phyloP scores from a whole-genome alignment of 139 green algal genomes.

The Chlamydomonas schloesseri region DNA sequence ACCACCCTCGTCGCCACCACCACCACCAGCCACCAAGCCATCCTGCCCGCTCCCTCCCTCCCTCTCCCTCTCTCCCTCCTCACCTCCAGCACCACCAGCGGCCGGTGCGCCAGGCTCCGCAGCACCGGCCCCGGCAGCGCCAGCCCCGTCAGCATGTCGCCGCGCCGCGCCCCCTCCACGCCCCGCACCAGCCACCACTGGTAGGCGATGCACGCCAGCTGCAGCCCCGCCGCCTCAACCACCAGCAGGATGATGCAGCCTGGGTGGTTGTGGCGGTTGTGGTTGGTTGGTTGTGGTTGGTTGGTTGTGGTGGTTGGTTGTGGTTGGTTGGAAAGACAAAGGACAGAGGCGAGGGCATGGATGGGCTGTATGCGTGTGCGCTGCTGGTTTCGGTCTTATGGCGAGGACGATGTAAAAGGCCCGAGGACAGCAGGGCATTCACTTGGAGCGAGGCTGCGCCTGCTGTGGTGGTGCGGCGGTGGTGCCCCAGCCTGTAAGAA shows the following conservation, averaged over 20 bases:
- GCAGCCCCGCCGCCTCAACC: constrained; percentile 20
- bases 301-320: too few relatives aligned
- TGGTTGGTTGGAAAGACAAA: too few relatives aligned
- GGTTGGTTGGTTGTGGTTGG: too few relatives aligned
- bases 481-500: too few relatives aligned
- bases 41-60: not conserved
- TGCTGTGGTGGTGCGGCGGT: too few relatives aligned
- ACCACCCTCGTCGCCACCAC: not conserved
- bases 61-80: not conserved
- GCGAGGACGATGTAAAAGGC: too few relatives aligned
- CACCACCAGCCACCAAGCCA: not conserved
- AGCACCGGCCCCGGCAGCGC: constrained; percentile 42
- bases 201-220: constrained; percentile 17
- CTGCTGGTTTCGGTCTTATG: too few relatives aligned
- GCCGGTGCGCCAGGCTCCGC: constrained; percentile 17
- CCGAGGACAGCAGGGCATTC: too few relatives aligned
- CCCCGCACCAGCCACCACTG: not conserved
- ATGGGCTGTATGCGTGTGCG: too few relatives aligned
- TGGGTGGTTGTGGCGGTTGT: too few relatives aligned
- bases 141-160: constrained; percentile 21
- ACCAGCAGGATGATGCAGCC: constrained; percentile 38
- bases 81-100: constrained; percentile 1
- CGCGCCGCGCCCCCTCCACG: constrained; percentile 4
- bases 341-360: too few relatives aligned
- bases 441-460: too few relatives aligned